phyloP scores from a whole-genome alignment of 2,329 filamentous ascomycete genomes.

The Colletotrichum cordylinicola region DNA sequence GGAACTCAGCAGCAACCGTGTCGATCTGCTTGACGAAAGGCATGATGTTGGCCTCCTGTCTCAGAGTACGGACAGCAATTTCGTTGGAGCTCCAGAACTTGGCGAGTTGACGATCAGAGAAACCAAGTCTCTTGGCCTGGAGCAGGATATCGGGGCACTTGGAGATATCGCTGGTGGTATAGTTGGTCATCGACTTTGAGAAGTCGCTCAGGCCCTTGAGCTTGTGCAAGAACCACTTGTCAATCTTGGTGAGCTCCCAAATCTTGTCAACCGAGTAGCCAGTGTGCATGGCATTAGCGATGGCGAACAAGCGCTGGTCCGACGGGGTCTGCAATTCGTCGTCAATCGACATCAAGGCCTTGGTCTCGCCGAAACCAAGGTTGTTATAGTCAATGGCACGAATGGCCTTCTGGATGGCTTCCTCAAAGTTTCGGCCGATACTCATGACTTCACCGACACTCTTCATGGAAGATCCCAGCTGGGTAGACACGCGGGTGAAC shows the following conservation, averaged over 20 bases:
- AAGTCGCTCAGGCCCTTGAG: slow-evolving; percentile 93
- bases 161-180: slow-evolving; percentile 68
- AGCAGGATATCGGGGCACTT: slow-evolving; percentile 71
- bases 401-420: slow-evolving; percentile 98
- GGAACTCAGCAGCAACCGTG: slow-evolving; percentile 97
- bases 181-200: slow-evolving; percentile 76
- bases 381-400: slow-evolving; percentile 95
- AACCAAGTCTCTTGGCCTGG: slow-evolving; percentile 91
- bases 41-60: slow-evolving; percentile 84
- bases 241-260: slow-evolving; percentile 97
- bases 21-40: slow-evolving; percentile 98
- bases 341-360: slow-evolving; percentile 93
- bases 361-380: slow-evolving; percentile 90
- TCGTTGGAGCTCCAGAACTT: slow-evolving; percentile 96
- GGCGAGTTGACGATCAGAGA: slow-evolving; percentile 91
- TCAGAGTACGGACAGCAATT: slow-evolving; percentile 81
- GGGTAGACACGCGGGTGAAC: slow-evolving; percentile 94
- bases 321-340: slow-evolving; percentile 96
- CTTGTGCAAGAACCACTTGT: slow-evolving; percentile 96
- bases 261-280: slow-evolving; percentile 97
- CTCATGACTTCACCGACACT: slow-evolving; percentile 99
- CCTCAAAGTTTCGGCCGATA: slow-evolving; percentile 95
- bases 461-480: slow-evolving; percentile 98
- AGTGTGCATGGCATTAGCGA: slow-evolving; percentile 95
- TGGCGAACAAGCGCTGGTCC: slow-evolving; percentile 95